phyloP scores from a whole-genome alignment of 2,329 filamentous ascomycete species.

The Colletotrichum sp. region DNA sequence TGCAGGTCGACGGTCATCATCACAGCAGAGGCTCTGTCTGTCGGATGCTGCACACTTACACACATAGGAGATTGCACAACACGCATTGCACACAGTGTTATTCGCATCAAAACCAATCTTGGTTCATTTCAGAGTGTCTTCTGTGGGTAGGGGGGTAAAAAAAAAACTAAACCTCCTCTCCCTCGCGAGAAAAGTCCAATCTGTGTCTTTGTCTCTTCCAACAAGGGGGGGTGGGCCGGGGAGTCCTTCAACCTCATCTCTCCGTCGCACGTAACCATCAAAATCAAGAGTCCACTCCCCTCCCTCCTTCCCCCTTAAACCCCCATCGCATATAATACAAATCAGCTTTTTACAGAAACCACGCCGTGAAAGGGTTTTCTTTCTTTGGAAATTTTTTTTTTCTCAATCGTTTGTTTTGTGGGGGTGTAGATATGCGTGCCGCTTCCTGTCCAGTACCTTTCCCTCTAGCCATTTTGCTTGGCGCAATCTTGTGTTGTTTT shows the following conservation, averaged over 20 bases:
- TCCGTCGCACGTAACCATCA: background rate
- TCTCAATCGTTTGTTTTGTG: background rate
- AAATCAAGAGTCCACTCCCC: background rate
- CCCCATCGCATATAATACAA: constrained; percentile 20
- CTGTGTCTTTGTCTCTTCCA: constrained; percentile 10
- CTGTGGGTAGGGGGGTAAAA: background rate
- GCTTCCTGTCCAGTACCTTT: background rate
- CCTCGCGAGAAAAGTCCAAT: constrained; percentile 16
- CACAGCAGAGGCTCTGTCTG: background rate
- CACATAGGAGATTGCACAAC: background rate
- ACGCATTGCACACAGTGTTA: background rate
- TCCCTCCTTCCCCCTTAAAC: background rate
- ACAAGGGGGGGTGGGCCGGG: background rate
- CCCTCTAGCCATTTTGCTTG: background rate
- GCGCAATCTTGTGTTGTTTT: constrained; percentile 12
- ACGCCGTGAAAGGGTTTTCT: background rate
- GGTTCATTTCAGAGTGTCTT: background rate
- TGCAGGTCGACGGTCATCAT: background rate
- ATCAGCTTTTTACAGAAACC: constrained; percentile 22
- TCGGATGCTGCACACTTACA: background rate
- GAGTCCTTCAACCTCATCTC: background rate
- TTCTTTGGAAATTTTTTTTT: background rate
- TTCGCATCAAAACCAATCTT: background rate
- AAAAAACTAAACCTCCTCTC: background rate
- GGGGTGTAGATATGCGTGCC: background rate